Evolutionary conservation across 2,329 filamentous ascomycete species (phyloP).

Genomic region (Aspergillus melleus): DNA sequence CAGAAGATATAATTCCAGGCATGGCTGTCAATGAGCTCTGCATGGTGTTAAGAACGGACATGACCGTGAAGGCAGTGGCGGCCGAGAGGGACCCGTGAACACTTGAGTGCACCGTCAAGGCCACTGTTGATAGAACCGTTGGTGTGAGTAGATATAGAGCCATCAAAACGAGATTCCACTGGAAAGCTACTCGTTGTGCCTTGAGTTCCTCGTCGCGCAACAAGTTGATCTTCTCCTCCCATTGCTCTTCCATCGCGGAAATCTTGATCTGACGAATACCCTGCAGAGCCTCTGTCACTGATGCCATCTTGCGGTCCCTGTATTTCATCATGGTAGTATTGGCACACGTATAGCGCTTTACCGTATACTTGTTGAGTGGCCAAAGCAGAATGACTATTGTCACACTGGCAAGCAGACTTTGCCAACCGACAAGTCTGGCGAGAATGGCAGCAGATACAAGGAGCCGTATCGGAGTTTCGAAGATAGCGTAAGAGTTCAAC

Average conservation of each 20-base stretch:
- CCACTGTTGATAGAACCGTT: slow-evolving; percentile 69
- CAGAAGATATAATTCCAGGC: slow-evolving; percentile 69
- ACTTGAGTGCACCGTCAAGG: slow-evolving; percentile 66
- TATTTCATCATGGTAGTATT: no score
- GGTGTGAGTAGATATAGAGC: slow-evolving; percentile 73
- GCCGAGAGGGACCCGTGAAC: slow-evolving; percentile 63
- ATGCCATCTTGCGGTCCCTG: slow-evolving; percentile 49
- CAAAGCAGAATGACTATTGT: no score
- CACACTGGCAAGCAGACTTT: no score
- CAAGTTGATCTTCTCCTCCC: slow-evolving; percentile 68
- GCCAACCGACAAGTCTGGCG: no score
- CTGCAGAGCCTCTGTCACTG: slow-evolving; percentile 74
- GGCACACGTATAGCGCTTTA: no score
- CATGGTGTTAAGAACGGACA: slow-evolving; percentile 68
- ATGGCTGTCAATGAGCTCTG: slow-evolving; percentile 69
- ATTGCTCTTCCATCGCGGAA: slow-evolving; percentile 71
- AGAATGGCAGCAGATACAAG: no score
- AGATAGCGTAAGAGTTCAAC: no score
- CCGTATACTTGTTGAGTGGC: no score
- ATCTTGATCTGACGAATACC: slow-evolving; percentile 86
- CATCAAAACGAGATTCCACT: slow-evolving; percentile 62
- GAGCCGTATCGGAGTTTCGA: no score
- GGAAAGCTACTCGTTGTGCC: slow-evolving; percentile 54
- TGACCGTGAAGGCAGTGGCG: slow-evolving; percentile 75
- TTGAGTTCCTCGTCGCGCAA: slow-evolving; percentile 70